These are phyloP conservation scores for Fomes fomentarius DNA, from an alignment of 1,284 basidiomycete species.

Conservation along the genomic window DNA sequence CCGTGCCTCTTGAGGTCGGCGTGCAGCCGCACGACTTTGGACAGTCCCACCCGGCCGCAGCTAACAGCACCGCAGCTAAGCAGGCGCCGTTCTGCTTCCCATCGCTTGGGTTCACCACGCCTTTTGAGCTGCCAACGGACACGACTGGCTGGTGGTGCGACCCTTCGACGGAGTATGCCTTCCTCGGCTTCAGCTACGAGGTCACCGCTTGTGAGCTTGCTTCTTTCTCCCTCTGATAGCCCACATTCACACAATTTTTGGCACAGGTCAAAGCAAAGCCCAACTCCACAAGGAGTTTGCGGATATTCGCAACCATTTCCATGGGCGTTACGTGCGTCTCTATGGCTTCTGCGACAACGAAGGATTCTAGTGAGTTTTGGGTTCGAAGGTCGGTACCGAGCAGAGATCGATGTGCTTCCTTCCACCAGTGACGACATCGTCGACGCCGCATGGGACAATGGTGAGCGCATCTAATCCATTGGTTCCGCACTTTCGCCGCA, in stretches of 20 bases:
- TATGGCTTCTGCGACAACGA: constrained; percentile 67
- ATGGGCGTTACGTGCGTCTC: constrained; percentile 71
- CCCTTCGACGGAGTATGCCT: constrained; percentile 63
- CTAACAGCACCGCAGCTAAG: constrained; percentile 1
- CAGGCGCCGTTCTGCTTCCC: constrained; percentile 51
- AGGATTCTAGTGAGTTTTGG: constrained; percentile 65
- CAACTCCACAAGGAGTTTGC: constrained; percentile 62
- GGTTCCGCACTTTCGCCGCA: background rate
- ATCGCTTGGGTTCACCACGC: constrained; percentile 61
- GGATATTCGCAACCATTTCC: constrained; percentile 62
- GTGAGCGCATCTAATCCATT: constrained; percentile 1
- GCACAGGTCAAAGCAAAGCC: constrained; percentile 35
- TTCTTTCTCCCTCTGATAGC: background rate
- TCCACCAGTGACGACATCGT: constrained; percentile 59
- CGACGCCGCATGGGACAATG: constrained; percentile 69
- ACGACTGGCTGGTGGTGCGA: constrained; percentile 67
- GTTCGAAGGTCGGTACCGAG: background rate
- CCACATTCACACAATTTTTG: background rate
- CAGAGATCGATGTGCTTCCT: background rate
- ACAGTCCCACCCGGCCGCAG: background rate
- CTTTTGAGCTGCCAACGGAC: constrained; percentile 46
- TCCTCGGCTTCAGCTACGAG: constrained; percentile 76
- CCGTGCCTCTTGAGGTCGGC: constrained; percentile 12
- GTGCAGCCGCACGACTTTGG: constrained; percentile 18
- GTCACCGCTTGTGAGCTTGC: constrained; percentile 43